A percentile compares a stretch with the other conserved stretches of the same genome.
phyloP scores from a whole-genome alignment of 768 basidiomycete species.

The Tylopilus vinaceipallidus region DNA sequence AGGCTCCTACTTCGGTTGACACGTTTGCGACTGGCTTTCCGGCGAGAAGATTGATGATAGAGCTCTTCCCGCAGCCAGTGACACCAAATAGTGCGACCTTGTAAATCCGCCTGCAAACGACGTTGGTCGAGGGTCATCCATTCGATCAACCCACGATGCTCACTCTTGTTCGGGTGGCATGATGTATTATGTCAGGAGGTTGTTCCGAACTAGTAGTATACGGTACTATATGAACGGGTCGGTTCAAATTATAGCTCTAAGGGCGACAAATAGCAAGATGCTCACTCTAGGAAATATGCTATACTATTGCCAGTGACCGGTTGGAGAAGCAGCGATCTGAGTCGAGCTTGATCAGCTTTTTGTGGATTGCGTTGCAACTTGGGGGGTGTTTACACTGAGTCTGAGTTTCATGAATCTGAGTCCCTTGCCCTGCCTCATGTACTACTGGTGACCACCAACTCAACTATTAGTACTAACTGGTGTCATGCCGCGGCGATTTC shows the following conservation, averaged over 20 bases:
- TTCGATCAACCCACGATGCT: constrained; percentile 6
- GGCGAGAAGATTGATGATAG: constrained; percentile 29
- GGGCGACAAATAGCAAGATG: background rate
- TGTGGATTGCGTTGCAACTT: background rate
- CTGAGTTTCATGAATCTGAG: constrained; percentile 5
- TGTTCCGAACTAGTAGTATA: background rate
- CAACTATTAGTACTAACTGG: too few species aligned
- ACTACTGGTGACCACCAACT: constrained; percentile 4
- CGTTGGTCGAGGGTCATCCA: background rate
- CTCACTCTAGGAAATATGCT: constrained; percentile 7
- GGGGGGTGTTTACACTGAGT: background rate
- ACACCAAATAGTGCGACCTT: constrained; percentile 28
- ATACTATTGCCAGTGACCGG: background rate
- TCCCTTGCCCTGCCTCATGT: constrained; percentile 17
- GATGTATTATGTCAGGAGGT: background rate
- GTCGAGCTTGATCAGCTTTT: background rate
- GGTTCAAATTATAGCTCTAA: background rate
- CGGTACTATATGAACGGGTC: background rate
- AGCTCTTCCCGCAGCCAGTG: constrained; percentile 32
- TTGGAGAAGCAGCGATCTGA: background rate
- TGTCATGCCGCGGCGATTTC: too few species aligned
- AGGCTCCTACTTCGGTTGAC: constrained; percentile 30
- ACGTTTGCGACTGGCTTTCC: constrained; percentile 26
- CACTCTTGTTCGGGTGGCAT: constrained; percentile 16
- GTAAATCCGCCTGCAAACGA: constrained; percentile 17